Base-by-base conservation (phyloP, 768 basidiomycete genomes). In the Boletus sp. region DNA sequence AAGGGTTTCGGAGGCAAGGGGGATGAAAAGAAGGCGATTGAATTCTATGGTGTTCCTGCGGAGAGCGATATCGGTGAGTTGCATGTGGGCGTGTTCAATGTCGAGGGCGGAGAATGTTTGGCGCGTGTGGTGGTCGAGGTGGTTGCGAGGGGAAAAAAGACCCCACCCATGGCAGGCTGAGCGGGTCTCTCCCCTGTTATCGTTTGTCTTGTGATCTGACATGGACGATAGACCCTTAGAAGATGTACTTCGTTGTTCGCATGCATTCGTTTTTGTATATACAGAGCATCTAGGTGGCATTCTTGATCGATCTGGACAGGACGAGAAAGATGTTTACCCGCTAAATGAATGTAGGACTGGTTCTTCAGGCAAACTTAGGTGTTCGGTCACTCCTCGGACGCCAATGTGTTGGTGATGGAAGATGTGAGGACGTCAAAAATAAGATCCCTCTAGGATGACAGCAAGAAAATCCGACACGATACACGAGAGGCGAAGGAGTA, bases 81-180 rank as follows among this genome's bases (percentile, higher is more conserved):
- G 54, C 76, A 76, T 7, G 73, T 86, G 55, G 86, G 82, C 7
- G 76, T 88, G 29, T 87, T 82, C 64, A 76, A 76, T 37, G 71
- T 67, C 17, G 77, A 78, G 53, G 78, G 77, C 48, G 80, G 76
- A 4, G 72, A 75, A 46, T 86, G 84, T 65, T 70, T 86, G 20
- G 82, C 78, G 50, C 77, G 77, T 54, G 78, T 83, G 40, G 70
- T 80, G 24, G 74, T 86, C n/a, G 84, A 86, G 62, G 81, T 88
- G 56, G 79, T 76, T 45, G 71, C 64, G 63, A 66, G 67, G 59
- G 71, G 67, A 33, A 72, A 69, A 52, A 65, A 64, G 46, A 61
- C 61, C 0, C 58, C 60, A 29, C 66, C 70, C 24, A 56, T 56
- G 61, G 51, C 63, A 45, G 63, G 56, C 32, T 72, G 70, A 73